Conservation (phyloP, 2,329 filamentous ascomycete species). For the Chaetothyriales sp. region DNA sequence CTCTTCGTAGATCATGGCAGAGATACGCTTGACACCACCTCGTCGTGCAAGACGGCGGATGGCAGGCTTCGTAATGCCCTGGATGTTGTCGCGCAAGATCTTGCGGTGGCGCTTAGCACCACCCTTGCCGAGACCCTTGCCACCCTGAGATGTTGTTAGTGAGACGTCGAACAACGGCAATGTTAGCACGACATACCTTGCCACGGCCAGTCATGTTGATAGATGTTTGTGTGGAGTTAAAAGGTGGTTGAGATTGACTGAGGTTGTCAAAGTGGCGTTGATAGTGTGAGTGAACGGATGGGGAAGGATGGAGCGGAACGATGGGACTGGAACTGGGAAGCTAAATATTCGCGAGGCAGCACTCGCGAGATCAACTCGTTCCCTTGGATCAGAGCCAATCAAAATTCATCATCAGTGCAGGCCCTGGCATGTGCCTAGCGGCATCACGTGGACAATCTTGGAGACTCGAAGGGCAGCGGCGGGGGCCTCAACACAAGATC, state of each 20-base stretch:
- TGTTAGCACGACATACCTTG: constrained; percentile 19
- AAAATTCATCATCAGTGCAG: constrained; percentile 17
- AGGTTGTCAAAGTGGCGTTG: constrained; percentile 5
- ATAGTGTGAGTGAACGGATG: constrained; percentile 1
- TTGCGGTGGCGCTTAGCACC: constrained; percentile 98
- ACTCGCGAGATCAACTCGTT: constrained; percentile 13
- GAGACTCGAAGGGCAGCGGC: not conserved
- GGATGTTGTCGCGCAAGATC: constrained; percentile 99
- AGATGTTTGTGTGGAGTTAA: constrained; percentile 16
- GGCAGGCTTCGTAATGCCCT: constrained; percentile 97
- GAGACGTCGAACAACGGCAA: constrained; percentile 23
- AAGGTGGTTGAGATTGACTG: constrained; percentile 5
- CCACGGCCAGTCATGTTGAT: constrained; percentile 46
- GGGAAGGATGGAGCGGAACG: not conserved
- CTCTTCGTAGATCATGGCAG: constrained; percentile 79
- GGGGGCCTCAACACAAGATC: not conserved
- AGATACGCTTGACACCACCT: constrained; percentile 99
- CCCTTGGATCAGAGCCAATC: constrained; percentile 16
- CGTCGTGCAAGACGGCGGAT: constrained; percentile 96
- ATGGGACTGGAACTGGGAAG: constrained; percentile 8
- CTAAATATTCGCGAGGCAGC: constrained; percentile 12
- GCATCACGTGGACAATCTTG: not conserved
- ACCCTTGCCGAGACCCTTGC: constrained; percentile 95
- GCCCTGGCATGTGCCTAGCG: not conserved
- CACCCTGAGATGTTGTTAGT: constrained; percentile 50